These are phyloP conservation scores for Elsinoe arachidis DNA, from an alignment of 2,329 filamentous ascomycete genomes.

Conservation along the genomic window DNA sequence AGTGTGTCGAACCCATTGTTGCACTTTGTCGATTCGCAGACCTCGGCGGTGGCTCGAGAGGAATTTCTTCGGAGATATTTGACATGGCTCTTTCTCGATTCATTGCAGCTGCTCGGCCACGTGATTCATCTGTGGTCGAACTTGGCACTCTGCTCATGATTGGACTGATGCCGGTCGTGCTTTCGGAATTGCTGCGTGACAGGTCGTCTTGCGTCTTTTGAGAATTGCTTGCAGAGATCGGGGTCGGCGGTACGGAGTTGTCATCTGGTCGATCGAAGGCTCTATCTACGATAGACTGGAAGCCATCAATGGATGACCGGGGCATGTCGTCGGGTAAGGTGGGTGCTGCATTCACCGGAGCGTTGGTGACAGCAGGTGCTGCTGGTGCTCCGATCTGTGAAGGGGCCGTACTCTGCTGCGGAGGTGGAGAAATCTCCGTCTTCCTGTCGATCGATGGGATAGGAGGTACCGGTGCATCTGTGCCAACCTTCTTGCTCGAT, in stretches of 20 bases:
- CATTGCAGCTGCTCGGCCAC: conserved; percentile 29
- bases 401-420: conserved; percentile 4
- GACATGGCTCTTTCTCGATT: conserved; percentile 37
- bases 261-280: conserved; percentile 54
- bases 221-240: conserved; percentile 38
- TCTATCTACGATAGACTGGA: conserved; percentile 53
- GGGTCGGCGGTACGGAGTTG: conserved; percentile 43
- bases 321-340: conserved; percentile 7
- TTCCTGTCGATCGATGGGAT: conserved; percentile 15
- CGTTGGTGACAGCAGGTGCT: not conserved
- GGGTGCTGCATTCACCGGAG: not conserved
- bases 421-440: not conserved
- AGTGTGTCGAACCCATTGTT: conserved; percentile 27
- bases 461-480: not conserved
- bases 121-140: conserved; percentile 30
- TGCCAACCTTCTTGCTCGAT: not conserved
- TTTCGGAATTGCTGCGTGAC: conserved; percentile 53
- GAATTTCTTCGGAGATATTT: conserved; percentile 46
- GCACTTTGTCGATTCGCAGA: conserved; percentile 27
- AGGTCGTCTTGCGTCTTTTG: conserved; percentile 33
- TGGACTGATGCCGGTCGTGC: conserved; percentile 55
- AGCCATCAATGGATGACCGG: conserved; percentile 31
- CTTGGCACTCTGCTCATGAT: conserved; percentile 53
- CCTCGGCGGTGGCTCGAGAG: conserved; percentile 22
- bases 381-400: too few species aligned